phyloP scores from a whole-genome alignment of 23 red algal species.

The Cyanidiococcus yangmingshanensis region DNA sequence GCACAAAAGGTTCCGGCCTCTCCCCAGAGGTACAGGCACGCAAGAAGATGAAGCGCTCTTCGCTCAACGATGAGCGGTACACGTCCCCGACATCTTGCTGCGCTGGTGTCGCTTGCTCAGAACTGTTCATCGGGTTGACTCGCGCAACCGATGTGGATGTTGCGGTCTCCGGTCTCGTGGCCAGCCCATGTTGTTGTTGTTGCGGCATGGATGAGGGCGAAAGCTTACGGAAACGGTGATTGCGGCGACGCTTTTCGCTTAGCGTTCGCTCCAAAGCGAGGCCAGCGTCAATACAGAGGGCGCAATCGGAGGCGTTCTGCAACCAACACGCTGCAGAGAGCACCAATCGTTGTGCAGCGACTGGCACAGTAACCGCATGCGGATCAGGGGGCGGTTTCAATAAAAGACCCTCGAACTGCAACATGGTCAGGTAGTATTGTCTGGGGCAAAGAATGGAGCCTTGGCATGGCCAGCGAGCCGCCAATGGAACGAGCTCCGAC shows the following conservation, averaged over 20 bases:
- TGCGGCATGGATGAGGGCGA: not conserved
- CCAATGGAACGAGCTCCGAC: not conserved
- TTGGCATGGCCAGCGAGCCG: not conserved
- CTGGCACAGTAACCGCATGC: not conserved
- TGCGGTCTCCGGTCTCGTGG: too few relatives aligned
- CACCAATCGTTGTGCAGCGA: not conserved
- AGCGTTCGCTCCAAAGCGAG: not conserved
- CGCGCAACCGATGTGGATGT: too few relatives aligned
- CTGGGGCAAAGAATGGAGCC: not conserved
- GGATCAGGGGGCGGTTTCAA: not conserved
- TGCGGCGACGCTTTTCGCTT: not conserved
- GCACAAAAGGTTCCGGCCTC: not conserved
- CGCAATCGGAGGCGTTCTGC: not conserved
- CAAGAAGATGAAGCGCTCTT: slow-evolving; percentile 10
- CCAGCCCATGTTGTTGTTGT: too few relatives aligned
- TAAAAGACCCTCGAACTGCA: not conserved
- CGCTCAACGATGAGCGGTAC: too few relatives aligned
- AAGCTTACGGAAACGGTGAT: not conserved
- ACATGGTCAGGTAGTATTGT: not conserved
- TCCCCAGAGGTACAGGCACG: not conserved
- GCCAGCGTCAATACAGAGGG: not conserved
- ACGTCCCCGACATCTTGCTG: too few relatives aligned
- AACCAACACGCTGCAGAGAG: not conserved
- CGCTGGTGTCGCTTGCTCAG: not conserved
- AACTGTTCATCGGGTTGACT: not conserved